Percentiles rank a stretch among this genome's conserved stretches.
Evolutionary conservation across 202 grass and related monocot species (phyloP).

Genomic region (Cymbopogon flexuosus): DNA sequence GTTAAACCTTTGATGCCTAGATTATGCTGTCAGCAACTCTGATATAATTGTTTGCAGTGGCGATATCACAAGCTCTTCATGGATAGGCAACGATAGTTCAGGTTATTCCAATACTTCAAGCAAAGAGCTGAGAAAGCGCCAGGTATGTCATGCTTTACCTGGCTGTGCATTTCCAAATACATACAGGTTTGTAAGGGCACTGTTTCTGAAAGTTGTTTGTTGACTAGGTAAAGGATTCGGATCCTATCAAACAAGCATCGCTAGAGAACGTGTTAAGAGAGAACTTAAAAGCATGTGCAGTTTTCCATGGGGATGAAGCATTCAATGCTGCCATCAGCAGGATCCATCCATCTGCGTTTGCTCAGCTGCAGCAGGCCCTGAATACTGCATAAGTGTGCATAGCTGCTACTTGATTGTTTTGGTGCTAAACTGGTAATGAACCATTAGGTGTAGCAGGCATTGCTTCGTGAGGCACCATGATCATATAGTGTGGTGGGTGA

Average conservation of each 20-base stretch:
- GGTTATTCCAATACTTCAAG: constrained; percentile 51
- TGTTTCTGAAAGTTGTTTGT: constrained; percentile 30
- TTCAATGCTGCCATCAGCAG: constrained; percentile 88
- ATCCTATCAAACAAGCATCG: constrained; percentile 88
- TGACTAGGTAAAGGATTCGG: constrained; percentile 78
- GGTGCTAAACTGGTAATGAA: constrained; percentile 5
- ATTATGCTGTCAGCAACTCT: constrained; percentile 17
- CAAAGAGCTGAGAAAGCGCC: constrained; percentile 77
- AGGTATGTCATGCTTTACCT: constrained; percentile 43
- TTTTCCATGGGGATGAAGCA: constrained; percentile 70
- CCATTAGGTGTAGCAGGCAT: neutral
- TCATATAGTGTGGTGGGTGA: constrained; percentile 19
- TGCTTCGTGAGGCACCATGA: constrained; percentile 3
- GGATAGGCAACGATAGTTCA: constrained; percentile 48
- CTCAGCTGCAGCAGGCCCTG: constrained; percentile 85
- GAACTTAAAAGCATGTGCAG: constrained; percentile 84
- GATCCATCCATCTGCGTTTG: constrained; percentile 86
- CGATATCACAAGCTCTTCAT: constrained; percentile 75
- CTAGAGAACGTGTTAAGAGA: constrained; percentile 71
- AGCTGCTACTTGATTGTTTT: constrained; percentile 37
- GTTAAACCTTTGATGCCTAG: neutral
- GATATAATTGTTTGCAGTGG: constrained; percentile 50
- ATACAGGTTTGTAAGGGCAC: constrained; percentile 1
- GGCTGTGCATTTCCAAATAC: neutral
- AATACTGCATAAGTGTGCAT: constrained; percentile 67